phyloP scores from a whole-genome alignment of 106 monocot species.

The Dendrobium officinale region DNA sequence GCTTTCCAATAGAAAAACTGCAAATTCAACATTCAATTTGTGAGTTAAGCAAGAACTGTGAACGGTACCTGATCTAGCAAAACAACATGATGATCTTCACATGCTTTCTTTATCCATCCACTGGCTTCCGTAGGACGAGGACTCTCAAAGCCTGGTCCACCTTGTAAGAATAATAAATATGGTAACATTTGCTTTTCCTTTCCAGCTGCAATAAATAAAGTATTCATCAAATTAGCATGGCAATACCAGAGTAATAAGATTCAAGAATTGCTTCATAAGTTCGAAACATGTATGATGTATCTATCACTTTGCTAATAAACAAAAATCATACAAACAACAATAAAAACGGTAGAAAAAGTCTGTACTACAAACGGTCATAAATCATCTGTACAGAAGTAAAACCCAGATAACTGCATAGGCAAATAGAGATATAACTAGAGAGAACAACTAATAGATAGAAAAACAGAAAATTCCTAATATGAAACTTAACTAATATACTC shows the following conservation, averaged over 20 bases:
- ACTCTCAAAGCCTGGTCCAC: constrained; percentile 95
- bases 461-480: not conserved
- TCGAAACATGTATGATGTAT: not conserved
- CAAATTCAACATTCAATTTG: not conserved
- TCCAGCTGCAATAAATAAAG: constrained; percentile 41
- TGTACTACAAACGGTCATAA: too few relatives aligned
- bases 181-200: constrained; percentile 68
- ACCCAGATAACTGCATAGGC: too few relatives aligned
- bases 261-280: not conserved
- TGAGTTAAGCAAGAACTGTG: not conserved
- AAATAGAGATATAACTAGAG: not conserved
- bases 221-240: not conserved
- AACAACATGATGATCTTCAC: constrained; percentile 81
- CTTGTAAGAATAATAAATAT: constrained; percentile 82
- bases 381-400: too few relatives aligned
- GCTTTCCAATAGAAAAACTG: not conserved
- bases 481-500: too few relatives aligned
- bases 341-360: not conserved
- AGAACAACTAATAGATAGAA: not conserved
- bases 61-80: constrained; percentile 72
- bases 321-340: not conserved
- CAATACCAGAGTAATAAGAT: not conserved
- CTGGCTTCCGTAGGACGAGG: constrained; percentile 83
- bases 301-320: not conserved
- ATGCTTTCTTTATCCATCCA: constrained; percentile 95